Evolutionary conservation across 2,329 filamentous ascomycete genomes (phyloP), one percentile per base, ranked within the genome.

Genomic region (Scorias spongiosa): DNA sequence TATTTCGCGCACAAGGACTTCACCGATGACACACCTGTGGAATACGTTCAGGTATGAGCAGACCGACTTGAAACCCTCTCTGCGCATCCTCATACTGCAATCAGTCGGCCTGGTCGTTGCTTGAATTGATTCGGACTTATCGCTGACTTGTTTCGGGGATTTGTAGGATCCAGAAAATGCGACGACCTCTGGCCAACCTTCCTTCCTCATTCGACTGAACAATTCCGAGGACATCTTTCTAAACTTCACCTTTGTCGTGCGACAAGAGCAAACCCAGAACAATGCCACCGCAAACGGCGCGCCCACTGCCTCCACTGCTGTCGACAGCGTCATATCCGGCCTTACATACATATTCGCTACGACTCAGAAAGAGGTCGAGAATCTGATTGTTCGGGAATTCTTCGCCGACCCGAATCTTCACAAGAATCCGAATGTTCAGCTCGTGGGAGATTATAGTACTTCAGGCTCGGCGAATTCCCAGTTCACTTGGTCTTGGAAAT

Each of bases 401-500:
- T 87, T 96, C 54, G 87, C 89, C 51, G 87, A 98, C 58, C 91
- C 91, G 1, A 98, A 98, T 58, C 70, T 98, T 44, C 91, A 98
- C 68, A 96, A 93, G 61, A 96, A 95, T 59, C 75, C 87, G 44
- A 96, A 96, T 59, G 91, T 98, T 34, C 83, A 93, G 57, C 72
- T 96, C 39, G 80, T 98, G n/a, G 91, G 91, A 2, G 87, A 94
- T 61, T 95, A 83, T 59, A 74, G 76, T 2, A 98, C 91, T 0
- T 78, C 74, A 29, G 88, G 89, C n/a, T 84, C 71, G 55, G 70
- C 81, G 6, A 89, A 85, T 1, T 81, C 93, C 28, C 80, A 86
- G 29, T 95, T 95, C 59, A 82, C 89, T 51, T 98, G 89, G 87
- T 80, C 81, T 7, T 98, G 91, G 91, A 91, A 82, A 69, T 98